Base-by-base conservation (phyloP, 2,329 filamentous ascomycete genomes). In the Penicillium polonicum region DNA sequence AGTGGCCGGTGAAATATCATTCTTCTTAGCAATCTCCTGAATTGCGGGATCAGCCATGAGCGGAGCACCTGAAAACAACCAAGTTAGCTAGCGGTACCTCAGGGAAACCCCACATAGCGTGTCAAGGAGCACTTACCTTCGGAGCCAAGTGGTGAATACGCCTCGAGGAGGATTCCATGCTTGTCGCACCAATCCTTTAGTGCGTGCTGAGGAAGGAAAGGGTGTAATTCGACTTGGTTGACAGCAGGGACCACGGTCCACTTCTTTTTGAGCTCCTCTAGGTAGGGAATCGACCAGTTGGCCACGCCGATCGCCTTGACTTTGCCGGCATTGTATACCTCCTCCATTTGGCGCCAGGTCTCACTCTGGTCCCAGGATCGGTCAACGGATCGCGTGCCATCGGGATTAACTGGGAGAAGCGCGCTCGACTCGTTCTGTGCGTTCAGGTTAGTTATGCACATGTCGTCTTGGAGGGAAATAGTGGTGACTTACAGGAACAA, bases 211-310 rank as follows among this genome's bases (percentile, higher is more conserved):
- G 73, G 74, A 25, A 74, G 66, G 57, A 72, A 75, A n/a, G 74
- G 74, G 55, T 77, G 74, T 2, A 72, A 58, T 59, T 77, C 74
- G 45, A 76, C 68, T 56, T 75, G 69, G 45, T 74, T 72, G 48
- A 76, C 66, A 31, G 61, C 62, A n/a, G 69, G 70, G 12, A 65
- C 53, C 7, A 66, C 55, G 12, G 52, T 60, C 57, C 60, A 63
- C 12, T 45, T 60, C 55, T 58, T 63, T 15, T 59, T 39, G 4
- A 65, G 59, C 38, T 63, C 54, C 41, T 67, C 57, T 3, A 65
- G 45, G 33, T 67, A 62, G 12, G 59, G 58, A 43, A 64, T 65
- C 5, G 58, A 60, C 55, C 57, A 67, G 49, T 67, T 67, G 10
- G 65, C 54, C 19, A 67, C 54, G 62, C 72, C 60, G 67, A 72